phyloP scores from a whole-genome alignment of 164 flowering plant genomes.

The Umbellularia californica region DNA sequence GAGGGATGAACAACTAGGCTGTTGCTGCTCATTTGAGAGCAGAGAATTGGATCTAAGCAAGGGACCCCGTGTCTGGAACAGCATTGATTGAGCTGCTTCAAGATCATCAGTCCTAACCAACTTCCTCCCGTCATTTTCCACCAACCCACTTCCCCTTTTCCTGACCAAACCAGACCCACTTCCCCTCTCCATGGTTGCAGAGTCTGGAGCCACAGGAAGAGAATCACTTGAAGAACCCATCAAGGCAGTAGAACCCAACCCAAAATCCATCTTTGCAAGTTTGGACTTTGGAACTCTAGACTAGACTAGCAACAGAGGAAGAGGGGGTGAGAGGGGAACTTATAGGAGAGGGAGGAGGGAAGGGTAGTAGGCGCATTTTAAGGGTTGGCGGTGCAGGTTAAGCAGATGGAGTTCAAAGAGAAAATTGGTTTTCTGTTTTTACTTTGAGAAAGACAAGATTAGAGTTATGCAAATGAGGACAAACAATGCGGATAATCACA shows the following conservation, averaged over 20 bases:
- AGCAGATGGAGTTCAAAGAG: too few relatives aligned
- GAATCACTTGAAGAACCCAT: not conserved
- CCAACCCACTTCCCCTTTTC: constrained; percentile 28
- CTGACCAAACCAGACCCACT: constrained; percentile 52
- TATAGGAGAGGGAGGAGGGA: too few relatives aligned
- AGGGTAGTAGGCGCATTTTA: too few relatives aligned
- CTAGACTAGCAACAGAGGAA: too few relatives aligned
- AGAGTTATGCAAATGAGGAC: too few relatives aligned
- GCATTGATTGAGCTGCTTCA: constrained; percentile 38
- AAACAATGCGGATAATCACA: too few relatives aligned
- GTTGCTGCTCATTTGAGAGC: constrained; percentile 35
- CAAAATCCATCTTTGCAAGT: not conserved
- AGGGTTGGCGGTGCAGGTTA: too few relatives aligned
- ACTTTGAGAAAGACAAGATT: too few relatives aligned
- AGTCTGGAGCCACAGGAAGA: constrained; percentile 25
- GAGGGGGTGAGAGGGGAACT: too few relatives aligned
- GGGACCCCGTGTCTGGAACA: constrained; percentile 20
- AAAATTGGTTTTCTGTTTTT: too few relatives aligned
- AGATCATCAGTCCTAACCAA: constrained; percentile 45
- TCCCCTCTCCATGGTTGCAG: constrained; percentile 40
- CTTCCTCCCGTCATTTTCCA: constrained; percentile 55
- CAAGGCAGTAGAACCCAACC: not conserved
- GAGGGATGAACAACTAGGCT: constrained; percentile 66
- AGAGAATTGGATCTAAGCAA: constrained; percentile 42
- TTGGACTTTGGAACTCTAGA: too few relatives aligned